These are phyloP conservation scores for Rhizopogon roseolus DNA, from an alignment of 768 basidiomycete genomes.

Conservation along the genomic window DNA sequence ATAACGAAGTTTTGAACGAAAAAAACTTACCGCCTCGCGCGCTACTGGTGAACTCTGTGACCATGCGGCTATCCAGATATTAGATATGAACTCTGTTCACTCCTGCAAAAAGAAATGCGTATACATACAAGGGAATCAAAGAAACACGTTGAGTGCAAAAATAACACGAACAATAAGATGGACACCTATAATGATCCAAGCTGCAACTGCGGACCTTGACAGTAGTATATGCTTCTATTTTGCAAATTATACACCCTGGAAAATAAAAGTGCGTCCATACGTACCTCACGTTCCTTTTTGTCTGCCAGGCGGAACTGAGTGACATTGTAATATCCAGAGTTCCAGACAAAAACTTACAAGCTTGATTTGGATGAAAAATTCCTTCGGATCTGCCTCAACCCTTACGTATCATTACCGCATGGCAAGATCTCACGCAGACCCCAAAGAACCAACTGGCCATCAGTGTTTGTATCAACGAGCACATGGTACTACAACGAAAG, in stretches of 20 bases:
- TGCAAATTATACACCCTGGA: background rate
- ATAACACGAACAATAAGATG: conserved; percentile 21
- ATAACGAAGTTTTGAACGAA: conserved; percentile 9
- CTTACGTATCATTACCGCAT: background rate
- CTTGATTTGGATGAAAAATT: conserved; percentile 8
- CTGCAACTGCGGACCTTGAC: conserved; percentile 11
- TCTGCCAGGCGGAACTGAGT: conserved; percentile 15
- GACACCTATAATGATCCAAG: conserved; percentile 2
- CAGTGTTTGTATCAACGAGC: background rate
- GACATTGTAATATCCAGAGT: background rate
- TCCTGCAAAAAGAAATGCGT: background rate
- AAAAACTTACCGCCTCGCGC: conserved; percentile 16
- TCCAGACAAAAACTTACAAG: background rate
- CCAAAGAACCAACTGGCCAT: background rate
- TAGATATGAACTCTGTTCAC: background rate
- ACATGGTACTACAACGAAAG: background rate
- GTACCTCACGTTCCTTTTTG: conserved; percentile 28
- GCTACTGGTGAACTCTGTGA: conserved; percentile 11
- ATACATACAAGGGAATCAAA: conserved; percentile 11
- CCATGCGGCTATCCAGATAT: conserved; percentile 5
- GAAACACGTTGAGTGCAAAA: conserved; percentile 7
- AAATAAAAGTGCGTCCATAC: conserved; percentile 11
- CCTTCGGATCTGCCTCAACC: background rate
- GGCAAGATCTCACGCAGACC: background rate
- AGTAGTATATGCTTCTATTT: background rate